A percentile compares a stretch with the other conserved stretches of the same genome.
These are phyloP conservation scores for Wickerhamiella australiensis DNA, from an alignment of 805 yeast genomes.

Conservation along the genomic window DNA sequence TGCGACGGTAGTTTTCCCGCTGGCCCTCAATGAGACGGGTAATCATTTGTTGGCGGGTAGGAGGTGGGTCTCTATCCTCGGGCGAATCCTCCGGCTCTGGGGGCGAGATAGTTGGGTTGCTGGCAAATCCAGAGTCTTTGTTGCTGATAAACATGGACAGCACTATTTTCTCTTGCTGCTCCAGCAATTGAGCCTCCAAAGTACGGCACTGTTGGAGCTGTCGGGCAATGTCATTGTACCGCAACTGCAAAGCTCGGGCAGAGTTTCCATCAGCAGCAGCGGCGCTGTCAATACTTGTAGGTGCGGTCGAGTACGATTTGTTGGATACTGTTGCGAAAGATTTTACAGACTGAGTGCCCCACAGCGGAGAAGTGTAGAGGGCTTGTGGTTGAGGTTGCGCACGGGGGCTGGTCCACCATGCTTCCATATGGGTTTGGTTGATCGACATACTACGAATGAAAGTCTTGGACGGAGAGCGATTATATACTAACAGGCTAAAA, in stretches of 20 bases:
- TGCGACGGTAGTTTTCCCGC: slow-evolving; percentile 10
- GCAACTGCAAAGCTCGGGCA: slow-evolving; percentile 2
- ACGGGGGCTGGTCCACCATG: slow-evolving; percentile 9
- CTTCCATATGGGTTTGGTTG: neutral
- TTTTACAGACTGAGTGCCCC: neutral
- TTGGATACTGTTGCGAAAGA: neutral
- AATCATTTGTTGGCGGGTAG: slow-evolving; percentile 6
- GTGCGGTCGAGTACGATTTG: neutral
- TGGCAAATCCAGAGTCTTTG: neutral
- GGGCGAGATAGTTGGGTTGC: slow-evolving; percentile 1
- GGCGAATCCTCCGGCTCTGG: neutral
- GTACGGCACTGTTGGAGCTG: slow-evolving; percentile 10
- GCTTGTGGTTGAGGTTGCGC: neutral
- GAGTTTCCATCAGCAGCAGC: neutral
- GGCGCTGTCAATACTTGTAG: neutral
- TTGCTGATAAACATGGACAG: neutral
- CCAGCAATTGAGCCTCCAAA: slow-evolving; percentile 1
- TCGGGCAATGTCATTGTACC: slow-evolving; percentile 2
- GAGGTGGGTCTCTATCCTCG: slow-evolving; percentile 5
- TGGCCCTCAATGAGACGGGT: slow-evolving; percentile 10
- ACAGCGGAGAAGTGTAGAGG: neutral
- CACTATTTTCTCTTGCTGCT: neutral
- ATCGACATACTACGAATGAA: neutral
- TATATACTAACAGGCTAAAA: neutral
- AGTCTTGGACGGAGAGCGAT: neutral